Evolutionary conservation across 768 basidiomycete species (phyloP).

Genomic region (Boletus fagicola): DNA sequence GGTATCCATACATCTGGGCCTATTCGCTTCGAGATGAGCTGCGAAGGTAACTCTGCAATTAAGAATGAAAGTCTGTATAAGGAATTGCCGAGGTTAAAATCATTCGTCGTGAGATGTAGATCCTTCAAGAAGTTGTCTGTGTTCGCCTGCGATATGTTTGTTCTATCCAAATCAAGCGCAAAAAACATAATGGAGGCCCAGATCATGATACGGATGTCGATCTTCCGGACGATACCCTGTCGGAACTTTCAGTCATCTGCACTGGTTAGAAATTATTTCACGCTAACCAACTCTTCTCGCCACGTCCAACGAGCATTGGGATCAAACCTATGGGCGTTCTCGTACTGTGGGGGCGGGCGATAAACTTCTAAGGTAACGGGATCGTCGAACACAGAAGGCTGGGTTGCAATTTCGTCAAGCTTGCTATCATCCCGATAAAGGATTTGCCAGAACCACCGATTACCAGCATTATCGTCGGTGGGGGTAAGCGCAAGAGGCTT

Average conservation of each 20-base stretch:
- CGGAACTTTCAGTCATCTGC: neutral
- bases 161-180: constrained; percentile 54
- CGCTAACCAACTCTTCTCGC: constrained; percentile 57
- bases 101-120: constrained; percentile 57
- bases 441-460: constrained; percentile 13
- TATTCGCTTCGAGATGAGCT: no score
- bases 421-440: constrained; percentile 31
- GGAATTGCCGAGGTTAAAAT: constrained; percentile 64
- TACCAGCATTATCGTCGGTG: no score
- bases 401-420: constrained; percentile 55
- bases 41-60: no score
- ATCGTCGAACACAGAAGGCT: constrained; percentile 50
- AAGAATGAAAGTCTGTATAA: constrained; percentile 36
- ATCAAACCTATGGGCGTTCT: constrained; percentile 65
- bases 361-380: neutral
- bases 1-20: no score
- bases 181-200: constrained; percentile 64
- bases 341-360: constrained; percentile 47
- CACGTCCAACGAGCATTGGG: constrained; percentile 62
- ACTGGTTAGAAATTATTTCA: neutral
- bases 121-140: constrained; percentile 68
- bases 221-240: constrained; percentile 54
- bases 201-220: constrained; percentile 58
- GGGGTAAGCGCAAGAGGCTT: neutral
- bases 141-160: constrained; percentile 64